phyloP scores from a whole-genome alignment of 2,329 filamentous ascomycete species.

The Paraconiothyrium sp. region DNA sequence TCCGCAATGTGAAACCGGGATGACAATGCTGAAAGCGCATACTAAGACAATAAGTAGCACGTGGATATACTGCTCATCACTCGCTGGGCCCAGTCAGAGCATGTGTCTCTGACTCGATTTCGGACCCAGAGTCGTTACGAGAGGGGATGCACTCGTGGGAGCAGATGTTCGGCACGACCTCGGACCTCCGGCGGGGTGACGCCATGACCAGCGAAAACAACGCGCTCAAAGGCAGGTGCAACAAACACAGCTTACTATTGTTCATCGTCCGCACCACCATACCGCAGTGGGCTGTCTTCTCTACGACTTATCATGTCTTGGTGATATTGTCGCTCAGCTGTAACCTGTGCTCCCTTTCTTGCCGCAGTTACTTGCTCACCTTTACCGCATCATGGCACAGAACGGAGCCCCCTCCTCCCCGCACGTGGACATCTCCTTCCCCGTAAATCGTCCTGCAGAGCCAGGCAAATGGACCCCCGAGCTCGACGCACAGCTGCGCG shows the following conservation, averaged over 20 bases:
- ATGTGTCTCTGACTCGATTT: neutral
- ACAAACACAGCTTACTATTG: constrained; percentile 26
- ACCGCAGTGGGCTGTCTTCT: constrained; percentile 8
- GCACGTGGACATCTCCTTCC: constrained; percentile 42
- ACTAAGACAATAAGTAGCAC: neutral
- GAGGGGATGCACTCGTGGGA: no score
- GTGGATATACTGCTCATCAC: neutral
- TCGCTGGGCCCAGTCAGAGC: no score
- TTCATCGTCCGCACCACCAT: constrained; percentile 16
- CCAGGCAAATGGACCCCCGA: constrained; percentile 37
- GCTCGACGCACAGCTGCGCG: constrained; percentile 38
- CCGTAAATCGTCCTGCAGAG: constrained; percentile 36
- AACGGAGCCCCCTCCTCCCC: constrained; percentile 34
- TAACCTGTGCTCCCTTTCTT: neutral
- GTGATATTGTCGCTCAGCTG: neutral
- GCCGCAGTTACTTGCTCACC: constrained; percentile 1
- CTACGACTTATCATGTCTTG: constrained; percentile 17
- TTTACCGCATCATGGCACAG: constrained; percentile 7
- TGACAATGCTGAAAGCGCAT: neutral
- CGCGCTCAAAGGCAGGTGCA: constrained; percentile 10
- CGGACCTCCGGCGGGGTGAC: constrained; percentile 4
- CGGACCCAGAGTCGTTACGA: neutral
- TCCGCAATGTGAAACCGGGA: neutral
- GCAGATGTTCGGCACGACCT: neutral
- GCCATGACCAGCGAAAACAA: constrained; percentile 15